Base-by-base conservation (phyloP, 140 eudicot species). In the Bidens hawaiensis region DNA sequence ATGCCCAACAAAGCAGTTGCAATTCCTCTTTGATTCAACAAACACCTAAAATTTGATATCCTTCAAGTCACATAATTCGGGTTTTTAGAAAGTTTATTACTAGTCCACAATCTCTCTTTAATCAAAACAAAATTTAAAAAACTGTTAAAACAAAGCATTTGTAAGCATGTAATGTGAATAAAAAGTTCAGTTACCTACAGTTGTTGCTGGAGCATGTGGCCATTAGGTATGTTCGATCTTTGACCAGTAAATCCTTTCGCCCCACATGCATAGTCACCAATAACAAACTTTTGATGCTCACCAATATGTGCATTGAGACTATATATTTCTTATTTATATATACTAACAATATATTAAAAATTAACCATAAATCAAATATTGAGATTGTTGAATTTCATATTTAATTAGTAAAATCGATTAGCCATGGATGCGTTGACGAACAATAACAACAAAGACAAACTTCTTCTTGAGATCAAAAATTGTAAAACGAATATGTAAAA, bases 181-280 rank as follows among this genome's bases (percentile, higher is more conserved):
- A n/a, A 22, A 52, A 57, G 25, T 52, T 12, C 23, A 53, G 53
- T 75, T 15, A 93, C 99, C 99, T 78, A 94, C 96, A 48, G 99
- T 95, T 1, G n/a, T n/a, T n/a, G 99, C 99, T 0, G 96, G 94
- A 45, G 96, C 99, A 51, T 96, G 95, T 24, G 99, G 99, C 99
- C 99, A 93, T 59, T 85, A 82, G 27, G 96, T 93, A 64, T 85
- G 95, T 75, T 88, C 86, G 55, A 93, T 85, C 28, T 87, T 89
- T 0, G 96, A 88, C 9, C 68, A 89, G 26, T 93, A 96, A 51
- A 93, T 69, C 30, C 62, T 78, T 65, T 88, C 99, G 16, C 87
- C 99, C 99, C 99, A 93, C 90, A 80, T 79, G 64, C 96, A 85
- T 13, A 93, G 36, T 96, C 96, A 22, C 99, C 95, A 6, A 93